These are phyloP conservation scores for Ascochyta lentis DNA, from an alignment of 2,329 filamentous ascomycete species.

Conservation along the genomic window DNA sequence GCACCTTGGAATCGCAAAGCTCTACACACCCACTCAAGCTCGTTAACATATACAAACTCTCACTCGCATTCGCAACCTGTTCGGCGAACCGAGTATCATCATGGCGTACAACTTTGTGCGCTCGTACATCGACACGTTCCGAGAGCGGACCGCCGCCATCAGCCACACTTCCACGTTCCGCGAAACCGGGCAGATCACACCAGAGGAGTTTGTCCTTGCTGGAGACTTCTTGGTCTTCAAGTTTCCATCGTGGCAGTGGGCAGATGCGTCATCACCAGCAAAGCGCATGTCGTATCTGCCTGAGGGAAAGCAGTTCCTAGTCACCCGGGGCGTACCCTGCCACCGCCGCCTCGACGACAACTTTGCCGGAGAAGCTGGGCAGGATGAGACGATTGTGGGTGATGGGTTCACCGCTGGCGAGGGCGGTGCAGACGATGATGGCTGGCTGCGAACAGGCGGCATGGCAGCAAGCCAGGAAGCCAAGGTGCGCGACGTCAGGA, in stretches of 20 bases:
- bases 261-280: conserved; percentile 80
- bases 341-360: conserved; percentile 89
- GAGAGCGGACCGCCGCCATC: conserved; percentile 89
- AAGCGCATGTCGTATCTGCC: conserved; percentile 85
- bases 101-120: conserved; percentile 85
- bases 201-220: conserved; percentile 93
- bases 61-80: not conserved
- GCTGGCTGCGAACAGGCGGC: conserved; percentile 89
- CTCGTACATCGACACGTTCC: conserved; percentile 88
- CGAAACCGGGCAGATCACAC: conserved; percentile 91
- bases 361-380: conserved; percentile 86
- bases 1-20: not conserved
- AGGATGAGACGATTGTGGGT: conserved; percentile 84
- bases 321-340: conserved; percentile 94
- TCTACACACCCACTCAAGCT: not conserved
- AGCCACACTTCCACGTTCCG: conserved; percentile 92
- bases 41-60: not conserved
- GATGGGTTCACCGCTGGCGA: conserved; percentile 69
- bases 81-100: not conserved
- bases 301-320: conserved; percentile 89
- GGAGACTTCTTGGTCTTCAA: conserved; percentile 99
- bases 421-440: conserved; percentile 71
- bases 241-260: conserved; percentile 98
- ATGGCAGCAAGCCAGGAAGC: conserved; percentile 76
- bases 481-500: conserved; percentile 80